Evolutionary conservation across 805 yeast genomes (phyloP).

Genomic region (Teunomyces kruisii): DNA sequence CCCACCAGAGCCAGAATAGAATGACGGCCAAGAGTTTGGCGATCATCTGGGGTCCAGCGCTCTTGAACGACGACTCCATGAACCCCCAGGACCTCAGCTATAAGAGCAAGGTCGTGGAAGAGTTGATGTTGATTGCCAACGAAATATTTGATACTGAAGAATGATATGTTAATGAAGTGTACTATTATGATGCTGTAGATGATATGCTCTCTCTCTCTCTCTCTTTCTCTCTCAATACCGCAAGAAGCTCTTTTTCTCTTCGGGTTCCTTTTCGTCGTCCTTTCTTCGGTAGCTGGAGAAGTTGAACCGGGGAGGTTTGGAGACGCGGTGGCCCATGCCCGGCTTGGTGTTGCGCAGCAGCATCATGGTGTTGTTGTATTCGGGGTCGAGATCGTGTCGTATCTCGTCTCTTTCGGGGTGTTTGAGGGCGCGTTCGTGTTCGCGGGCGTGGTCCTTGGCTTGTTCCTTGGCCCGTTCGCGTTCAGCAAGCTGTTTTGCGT

Average conservation of each 20-base stretch:
- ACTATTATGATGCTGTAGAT: background rate
- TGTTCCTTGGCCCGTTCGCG: slow-evolving; percentile 13
- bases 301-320: slow-evolving; percentile 38
- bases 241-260: slow-evolving; percentile 11
- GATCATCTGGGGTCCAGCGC: slow-evolving; percentile 93
- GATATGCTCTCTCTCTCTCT: no score
- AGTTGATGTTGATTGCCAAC: slow-evolving; percentile 76
- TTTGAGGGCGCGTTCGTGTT: slow-evolving; percentile 5
- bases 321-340: slow-evolving; percentile 20
- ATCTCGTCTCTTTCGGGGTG: background rate
- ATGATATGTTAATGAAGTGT: slow-evolving; percentile 7
- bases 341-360: slow-evolving; percentile 27
- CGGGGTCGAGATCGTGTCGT: slow-evolving; percentile 8
- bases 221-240: slow-evolving; percentile 9
- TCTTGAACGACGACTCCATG: slow-evolving; percentile 64
- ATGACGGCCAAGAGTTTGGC: slow-evolving; percentile 83
- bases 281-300: slow-evolving; percentile 10
- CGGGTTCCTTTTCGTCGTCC: slow-evolving; percentile 6
- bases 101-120: slow-evolving; percentile 79
- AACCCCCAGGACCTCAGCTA: slow-evolving; percentile 72
- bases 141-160: slow-evolving; percentile 60
- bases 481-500: slow-evolving; percentile 22
- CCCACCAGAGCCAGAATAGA: slow-evolving; percentile 61
- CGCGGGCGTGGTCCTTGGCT: slow-evolving; percentile 11
- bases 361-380: slow-evolving; percentile 25